Conservation (phyloP, 1,284 basidiomycete genomes). For the Rhodofomes roseus region DNA sequence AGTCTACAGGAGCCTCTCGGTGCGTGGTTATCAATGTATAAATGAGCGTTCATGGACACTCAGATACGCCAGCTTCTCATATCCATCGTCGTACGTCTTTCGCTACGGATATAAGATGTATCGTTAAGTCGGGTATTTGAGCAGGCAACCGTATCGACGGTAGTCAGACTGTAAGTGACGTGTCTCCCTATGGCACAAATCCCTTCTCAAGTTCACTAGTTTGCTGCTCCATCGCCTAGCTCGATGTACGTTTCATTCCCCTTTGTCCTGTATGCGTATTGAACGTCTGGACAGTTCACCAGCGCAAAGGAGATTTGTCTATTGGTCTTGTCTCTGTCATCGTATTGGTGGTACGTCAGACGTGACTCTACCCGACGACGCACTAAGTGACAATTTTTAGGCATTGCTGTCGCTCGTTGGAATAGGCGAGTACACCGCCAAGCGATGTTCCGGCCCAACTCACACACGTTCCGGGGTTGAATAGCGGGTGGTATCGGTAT, state of each 20-base stretch:
- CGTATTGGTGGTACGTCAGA: background rate
- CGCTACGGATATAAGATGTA: background rate
- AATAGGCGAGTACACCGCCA: background rate
- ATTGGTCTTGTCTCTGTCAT: background rate
- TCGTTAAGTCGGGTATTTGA: too few relatives aligned
- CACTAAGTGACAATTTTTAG: too few relatives aligned
- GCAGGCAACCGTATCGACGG: background rate
- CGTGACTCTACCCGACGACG: too few relatives aligned
- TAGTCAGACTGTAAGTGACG: background rate
- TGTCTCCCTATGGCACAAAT: background rate
- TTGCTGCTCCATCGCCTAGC: background rate
- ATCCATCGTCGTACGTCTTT: background rate
- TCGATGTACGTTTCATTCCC: background rate
- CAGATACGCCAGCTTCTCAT: constrained; percentile 1
- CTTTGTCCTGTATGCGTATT: too few relatives aligned
- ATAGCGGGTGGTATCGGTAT: background rate
- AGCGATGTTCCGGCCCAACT: background rate
- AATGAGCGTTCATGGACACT: too few relatives aligned
- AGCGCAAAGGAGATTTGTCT: background rate
- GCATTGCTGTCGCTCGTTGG: background rate
- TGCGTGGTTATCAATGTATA: background rate
- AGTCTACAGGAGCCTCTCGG: background rate
- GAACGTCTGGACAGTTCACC: background rate
- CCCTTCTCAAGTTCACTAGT: background rate
- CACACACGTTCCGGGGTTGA: background rate